Evolutionary conservation across 148 eudicot genomes (phyloP), one percentile per base, ranked within the genome.

Genomic region (Fagopyrum tataricum): DNA sequence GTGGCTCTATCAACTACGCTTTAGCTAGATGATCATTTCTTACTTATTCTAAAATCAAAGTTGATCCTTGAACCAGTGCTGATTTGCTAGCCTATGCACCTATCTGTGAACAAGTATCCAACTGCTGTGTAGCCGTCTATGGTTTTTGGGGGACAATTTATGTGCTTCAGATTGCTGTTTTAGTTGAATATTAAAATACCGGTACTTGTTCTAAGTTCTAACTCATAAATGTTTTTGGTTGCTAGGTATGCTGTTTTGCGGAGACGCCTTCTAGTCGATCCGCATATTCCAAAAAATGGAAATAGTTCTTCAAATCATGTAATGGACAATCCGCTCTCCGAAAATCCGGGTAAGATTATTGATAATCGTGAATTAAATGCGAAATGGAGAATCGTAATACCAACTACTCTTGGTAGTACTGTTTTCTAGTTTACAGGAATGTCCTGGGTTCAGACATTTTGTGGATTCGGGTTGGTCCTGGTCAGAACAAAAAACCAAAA

Each of bases 291-390:
- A 20, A 90, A 88, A 77, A 83, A 82, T 78, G 89, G 87, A 67
- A 82, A 83, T 71, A 78, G 68, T 79, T 84, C 91, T 81, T 78
- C 85, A 31, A 82, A 90, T 89, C 85, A 80, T 72, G 82, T 79
- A 70, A 83, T 91, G 76, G 97, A 95, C 84, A 92, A 95, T 71
- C 99, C 99, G 10, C 77, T 95, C 26, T 95, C 99, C 20, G 97
- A 95, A 82, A 86, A 87, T 76, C 99, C 99, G 68, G 99, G 99
- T 92, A 73, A 72, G 75, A 39, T 9, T 26, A 31, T 6, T 46
- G 43, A 44, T 46, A 24, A n/a, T 47, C 10, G 0, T 55, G 61
- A 55, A 55, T 42, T 17, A 13, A n/a, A 6, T 52, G 42, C 13
- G 42, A 62, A 37, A 37, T 24, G 15, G 68, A 52, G 56, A 9